Evolutionary conservation across 225 moss, liverwort and hornwort genomes (phyloP), one percentile per base, ranked within the genome.

Genomic region (Asterella californica): DNA sequence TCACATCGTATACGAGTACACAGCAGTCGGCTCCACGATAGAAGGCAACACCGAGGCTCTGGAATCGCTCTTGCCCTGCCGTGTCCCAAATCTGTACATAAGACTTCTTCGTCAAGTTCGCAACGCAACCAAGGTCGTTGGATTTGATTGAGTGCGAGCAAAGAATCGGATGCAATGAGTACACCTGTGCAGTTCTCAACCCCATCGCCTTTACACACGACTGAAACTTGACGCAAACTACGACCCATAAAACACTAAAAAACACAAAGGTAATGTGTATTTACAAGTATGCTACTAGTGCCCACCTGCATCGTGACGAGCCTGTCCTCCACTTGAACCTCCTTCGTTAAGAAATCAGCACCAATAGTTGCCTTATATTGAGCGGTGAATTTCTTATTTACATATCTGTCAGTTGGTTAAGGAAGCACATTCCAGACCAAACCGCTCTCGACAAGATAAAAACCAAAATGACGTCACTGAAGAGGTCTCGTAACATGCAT

Each of bases 311-410:
- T 97, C 64, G 96, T 97, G 32, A 97, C 96, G 81, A 97, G 94
- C 67, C 94, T 90, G 82, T 97, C 96, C 83, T 97, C 96, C 53
- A 97, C 96, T 89, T 97, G 94, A 66, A 97, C 96, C 84, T 97
- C 94, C 79, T 97, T 97, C 14, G 96, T 97, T 84, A 97, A 79
- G 81, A 97, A 97, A 83, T 97, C 94, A 42, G 94, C 94, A 71
- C 96, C 96, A 82, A 97, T 97, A 53, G 96, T 97, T 36, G 96
- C 96, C 90, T 97, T 97, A 86, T 97, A 97, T 81, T 97, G 96
- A 80, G 92, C 93, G 87, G 91, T 97, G 85, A 97, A 97, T 88
- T 97, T 97, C 90, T 97, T 97, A 89, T 97, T 97, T 71, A 97
- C 96, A 89, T 97, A 90, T 84, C 90, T 90, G 78, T 67, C 22